Evolutionary conservation across 2,329 filamentous ascomycete genomes (phyloP).

Genomic region (Trichoderma pleuroti): DNA sequence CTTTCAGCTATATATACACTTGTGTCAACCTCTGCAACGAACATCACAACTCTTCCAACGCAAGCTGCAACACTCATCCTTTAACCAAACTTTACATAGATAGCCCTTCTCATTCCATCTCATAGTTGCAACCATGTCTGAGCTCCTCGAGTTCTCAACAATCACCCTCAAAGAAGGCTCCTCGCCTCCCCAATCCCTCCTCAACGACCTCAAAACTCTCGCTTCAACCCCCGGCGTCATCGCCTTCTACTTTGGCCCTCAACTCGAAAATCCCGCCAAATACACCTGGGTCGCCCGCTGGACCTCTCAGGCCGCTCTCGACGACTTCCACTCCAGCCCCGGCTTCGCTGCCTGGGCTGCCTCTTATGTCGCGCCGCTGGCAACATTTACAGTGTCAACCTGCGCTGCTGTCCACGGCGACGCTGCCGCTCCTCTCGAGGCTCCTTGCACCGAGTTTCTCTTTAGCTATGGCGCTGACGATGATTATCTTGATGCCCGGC

Average conservation of each 20-base stretch:
- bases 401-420: slow-evolving; percentile 22
- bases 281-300: slow-evolving; percentile 36
- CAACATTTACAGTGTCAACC: slow-evolving; percentile 26
- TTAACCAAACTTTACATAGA: not conserved
- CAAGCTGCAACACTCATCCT: not conserved
- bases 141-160: slow-evolving; percentile 31
- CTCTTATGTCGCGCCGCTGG: slow-evolving; percentile 33
- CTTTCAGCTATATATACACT: not conserved
- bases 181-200: slow-evolving; percentile 28
- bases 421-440: slow-evolving; percentile 30
- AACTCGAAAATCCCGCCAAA: slow-evolving; percentile 33
- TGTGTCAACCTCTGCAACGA: not conserved
- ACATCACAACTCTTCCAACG: not conserved
- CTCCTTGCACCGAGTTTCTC: slow-evolving; percentile 40
- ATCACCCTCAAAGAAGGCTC: slow-evolving; percentile 32
- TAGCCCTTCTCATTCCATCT: not conserved
- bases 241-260: slow-evolving; percentile 34
- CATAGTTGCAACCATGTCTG: slow-evolving; percentile 26
- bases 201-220: slow-evolving; percentile 29
- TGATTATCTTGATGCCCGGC: slow-evolving; percentile 31
- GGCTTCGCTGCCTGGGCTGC: slow-evolving; percentile 41
- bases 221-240: slow-evolving; percentile 33
- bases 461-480: slow-evolving; percentile 33
- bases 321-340: slow-evolving; percentile 41
- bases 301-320: slow-evolving; percentile 32